Conservation (phyloP, 352 stramenopile genomes). For the Phytophthora fragariae region DNA sequence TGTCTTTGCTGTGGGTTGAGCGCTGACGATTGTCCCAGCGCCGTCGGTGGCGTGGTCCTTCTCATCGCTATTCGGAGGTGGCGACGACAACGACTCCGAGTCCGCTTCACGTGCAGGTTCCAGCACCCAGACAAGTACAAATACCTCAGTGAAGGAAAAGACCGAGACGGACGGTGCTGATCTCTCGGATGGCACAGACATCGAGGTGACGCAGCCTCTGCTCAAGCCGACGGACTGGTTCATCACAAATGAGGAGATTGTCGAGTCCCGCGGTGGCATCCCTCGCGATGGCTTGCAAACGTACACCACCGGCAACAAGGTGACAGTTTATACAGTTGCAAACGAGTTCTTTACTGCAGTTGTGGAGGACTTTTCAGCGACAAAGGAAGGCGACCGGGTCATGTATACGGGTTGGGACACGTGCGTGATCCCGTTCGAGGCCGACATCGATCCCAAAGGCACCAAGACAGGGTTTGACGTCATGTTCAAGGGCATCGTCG, state of each 20-base stretch:
- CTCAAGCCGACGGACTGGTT: slow-evolving; percentile 61
- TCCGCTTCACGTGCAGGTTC: slow-evolving; percentile 15
- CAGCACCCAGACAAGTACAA: background rate
- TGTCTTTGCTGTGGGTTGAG: background rate
- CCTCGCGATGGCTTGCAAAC: slow-evolving; percentile 43
- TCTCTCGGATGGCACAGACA: slow-evolving; percentile 37
- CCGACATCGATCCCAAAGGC: slow-evolving; percentile 26
- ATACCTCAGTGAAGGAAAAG: background rate
- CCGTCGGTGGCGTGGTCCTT: slow-evolving; percentile 15
- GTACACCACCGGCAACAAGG: slow-evolving; percentile 47
- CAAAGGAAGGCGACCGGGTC: slow-evolving; percentile 35
- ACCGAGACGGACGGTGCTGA: background rate
- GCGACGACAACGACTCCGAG: slow-evolving; percentile 1
- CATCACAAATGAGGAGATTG: slow-evolving; percentile 56
- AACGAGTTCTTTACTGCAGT: slow-evolving; percentile 57
- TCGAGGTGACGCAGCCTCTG: slow-evolving; percentile 46
- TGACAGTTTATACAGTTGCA: slow-evolving; percentile 49
- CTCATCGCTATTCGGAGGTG: slow-evolving; percentile 12
- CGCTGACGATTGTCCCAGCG: background rate
- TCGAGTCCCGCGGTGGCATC: slow-evolving; percentile 44
- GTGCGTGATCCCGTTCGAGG: slow-evolving; percentile 53
- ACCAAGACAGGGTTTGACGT: slow-evolving; percentile 35
- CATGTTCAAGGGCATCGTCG: slow-evolving; percentile 35
- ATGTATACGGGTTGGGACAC: slow-evolving; percentile 60
- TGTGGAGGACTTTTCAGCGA: slow-evolving; percentile 46